A percentile compares a stretch with the other conserved stretches of the same genome.
Evolutionary conservation across 148 eudicot genomes (phyloP).

Genomic region (Camellia sinensis): DNA sequence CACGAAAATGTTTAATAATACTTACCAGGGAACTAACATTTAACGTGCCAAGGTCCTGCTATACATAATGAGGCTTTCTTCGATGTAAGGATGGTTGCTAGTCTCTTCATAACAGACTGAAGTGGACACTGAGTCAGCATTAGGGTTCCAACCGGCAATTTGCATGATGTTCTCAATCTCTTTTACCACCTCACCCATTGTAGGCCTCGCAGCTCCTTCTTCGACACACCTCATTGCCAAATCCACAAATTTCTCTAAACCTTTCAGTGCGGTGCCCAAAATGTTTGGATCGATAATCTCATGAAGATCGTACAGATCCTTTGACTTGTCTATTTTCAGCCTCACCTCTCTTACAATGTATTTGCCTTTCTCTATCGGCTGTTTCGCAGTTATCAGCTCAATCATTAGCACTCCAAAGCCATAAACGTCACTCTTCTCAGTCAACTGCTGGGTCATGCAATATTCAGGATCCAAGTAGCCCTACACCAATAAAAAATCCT

Average conservation of each 20-base stretch:
- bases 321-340: slow-evolving; percentile 42
- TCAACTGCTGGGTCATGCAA: slow-evolving; percentile 70
- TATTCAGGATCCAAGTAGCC: slow-evolving; percentile 91
- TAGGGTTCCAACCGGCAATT: slow-evolving; percentile 63
- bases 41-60: slow-evolving; percentile 32
- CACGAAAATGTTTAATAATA: no score
- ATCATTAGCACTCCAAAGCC: slow-evolving; percentile 72
- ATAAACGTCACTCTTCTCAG: slow-evolving; percentile 80
- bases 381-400: slow-evolving; percentile 61
- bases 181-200: slow-evolving; percentile 77
- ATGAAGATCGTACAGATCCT: slow-evolving; percentile 46
- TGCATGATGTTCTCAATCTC: slow-evolving; percentile 63
- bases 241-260: slow-evolving; percentile 57
- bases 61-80: slow-evolving; percentile 41
- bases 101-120: slow-evolving; percentile 48
- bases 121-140: slow-evolving; percentile 48
- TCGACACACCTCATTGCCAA: slow-evolving; percentile 62
- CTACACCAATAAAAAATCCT: slow-evolving; percentile 25
- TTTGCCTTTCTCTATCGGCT: slow-evolving; percentile 60
- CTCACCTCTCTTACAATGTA: slow-evolving; percentile 61
- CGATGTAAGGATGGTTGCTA: slow-evolving; percentile 40
- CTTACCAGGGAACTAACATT: slow-evolving; percentile 29
- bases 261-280: slow-evolving; percentile 32
- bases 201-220: slow-evolving; percentile 51
- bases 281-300: slow-evolving; percentile 48